Evolutionary conservation across 768 basidiomycete genomes (phyloP).

Genomic region (Trametes cinnabarina): DNA sequence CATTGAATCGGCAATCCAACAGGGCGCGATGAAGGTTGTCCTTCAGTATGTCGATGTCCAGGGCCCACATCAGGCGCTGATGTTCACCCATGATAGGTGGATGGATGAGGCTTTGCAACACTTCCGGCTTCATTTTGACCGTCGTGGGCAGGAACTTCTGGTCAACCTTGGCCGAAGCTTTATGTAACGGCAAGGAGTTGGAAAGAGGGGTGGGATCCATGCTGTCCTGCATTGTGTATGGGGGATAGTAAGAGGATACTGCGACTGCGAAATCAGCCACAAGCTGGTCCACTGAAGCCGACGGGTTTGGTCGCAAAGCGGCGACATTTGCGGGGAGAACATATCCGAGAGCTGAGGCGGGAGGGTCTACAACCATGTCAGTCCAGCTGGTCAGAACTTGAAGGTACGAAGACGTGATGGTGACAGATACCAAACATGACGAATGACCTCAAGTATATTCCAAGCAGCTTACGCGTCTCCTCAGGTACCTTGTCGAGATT

Average conservation of each 20-base stretch:
- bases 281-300: background rate
- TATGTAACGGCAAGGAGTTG: slow-evolving; percentile 2
- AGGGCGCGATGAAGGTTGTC: slow-evolving; percentile 6
- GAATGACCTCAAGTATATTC: slow-evolving; percentile 14
- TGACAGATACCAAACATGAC: slow-evolving; percentile 18
- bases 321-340: background rate
- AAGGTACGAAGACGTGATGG: too few relatives aligned
- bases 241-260: slow-evolving; percentile 12
- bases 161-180: background rate
- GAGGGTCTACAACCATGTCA: slow-evolving; percentile 1
- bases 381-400: too few relatives aligned
- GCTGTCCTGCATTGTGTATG: background rate
- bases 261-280: background rate
- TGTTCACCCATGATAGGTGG: background rate
- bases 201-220: background rate
- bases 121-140: slow-evolving; percentile 6
- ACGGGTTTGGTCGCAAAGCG: background rate
- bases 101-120: slow-evolving; percentile 8
- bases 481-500: slow-evolving; percentile 12
- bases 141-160: slow-evolving; percentile 5
- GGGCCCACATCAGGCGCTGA: slow-evolving; percentile 7
- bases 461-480: slow-evolving; percentile 9
- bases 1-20: slow-evolving; percentile 7
- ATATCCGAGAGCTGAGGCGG: background rate
- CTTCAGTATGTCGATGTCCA: background rate